phyloP scores from a whole-genome alignment of 495 filamentous ascomycete species.

The Neurospora sp. region DNA sequence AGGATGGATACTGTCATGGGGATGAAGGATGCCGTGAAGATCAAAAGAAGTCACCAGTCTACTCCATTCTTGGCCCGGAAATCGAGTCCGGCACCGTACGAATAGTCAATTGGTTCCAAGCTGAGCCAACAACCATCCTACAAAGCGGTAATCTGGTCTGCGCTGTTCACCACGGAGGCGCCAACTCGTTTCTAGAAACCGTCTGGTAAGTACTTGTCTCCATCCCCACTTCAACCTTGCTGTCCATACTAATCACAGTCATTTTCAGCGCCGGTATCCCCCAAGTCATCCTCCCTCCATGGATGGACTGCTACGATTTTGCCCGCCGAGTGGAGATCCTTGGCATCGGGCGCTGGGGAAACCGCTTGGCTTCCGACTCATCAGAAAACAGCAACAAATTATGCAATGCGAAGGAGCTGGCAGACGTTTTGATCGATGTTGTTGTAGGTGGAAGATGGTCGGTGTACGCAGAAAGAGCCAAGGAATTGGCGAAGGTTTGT shows the following conservation, averaged over 20 bases:
- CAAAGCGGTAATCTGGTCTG: constrained; percentile 25
- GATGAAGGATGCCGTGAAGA: background rate
- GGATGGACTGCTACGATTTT: constrained; percentile 47
- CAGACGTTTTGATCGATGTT: constrained; percentile 13
- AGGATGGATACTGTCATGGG: background rate
- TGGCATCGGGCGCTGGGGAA: constrained; percentile 42
- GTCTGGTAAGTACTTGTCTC: constrained; percentile 17
- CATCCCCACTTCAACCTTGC: background rate
- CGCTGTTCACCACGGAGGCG: constrained; percentile 36
- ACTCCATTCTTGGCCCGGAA: constrained; percentile 8
- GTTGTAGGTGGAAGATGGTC: constrained; percentile 8
- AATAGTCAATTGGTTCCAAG: constrained; percentile 27
- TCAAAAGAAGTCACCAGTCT: background rate
- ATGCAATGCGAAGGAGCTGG: constrained; percentile 11
- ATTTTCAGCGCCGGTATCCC: constrained; percentile 35
- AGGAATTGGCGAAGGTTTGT: constrained; percentile 15
- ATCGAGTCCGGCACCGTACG: constrained; percentile 17
- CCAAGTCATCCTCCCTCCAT: constrained; percentile 41
- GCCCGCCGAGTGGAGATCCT: constrained; percentile 41
- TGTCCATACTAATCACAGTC: background rate
- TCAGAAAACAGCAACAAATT: background rate
- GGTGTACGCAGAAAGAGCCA: constrained; percentile 8
- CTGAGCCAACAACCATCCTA: constrained; percentile 29
- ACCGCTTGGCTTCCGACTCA: constrained; percentile 3
- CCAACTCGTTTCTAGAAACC: constrained; percentile 36